Evolutionary conservation across 1,139 yeast genomes (phyloP), one percentile per base, ranked within the genome.

Genomic region (Lodderomyces elongisporus): DNA sequence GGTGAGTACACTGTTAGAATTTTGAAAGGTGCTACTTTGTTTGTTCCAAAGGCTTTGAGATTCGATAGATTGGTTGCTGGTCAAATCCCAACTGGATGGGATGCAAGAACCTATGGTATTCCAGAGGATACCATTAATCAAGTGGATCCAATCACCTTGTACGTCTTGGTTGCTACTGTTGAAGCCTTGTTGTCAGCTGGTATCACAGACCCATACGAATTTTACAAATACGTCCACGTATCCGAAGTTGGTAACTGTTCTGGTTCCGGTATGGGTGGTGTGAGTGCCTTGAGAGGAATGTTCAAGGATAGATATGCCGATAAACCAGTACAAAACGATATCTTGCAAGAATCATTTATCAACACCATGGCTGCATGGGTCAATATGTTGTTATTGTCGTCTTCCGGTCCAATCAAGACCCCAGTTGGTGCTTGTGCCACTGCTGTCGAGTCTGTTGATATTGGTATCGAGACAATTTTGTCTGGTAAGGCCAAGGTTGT

Each of bases 231-330:
- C 57, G 95, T 93, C 37, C 98, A 91, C 62, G 94, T 91, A 42
- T 88, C 97, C 33, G 97, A 91, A 66, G 89, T 91, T 49, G 98
- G 98, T 71, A 91, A 91, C 77, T 88, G 97, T 74, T 84, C 96
- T 34, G 98, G 98, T 71, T 88, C 97, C 38, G 98, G 98, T 78
- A 89, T 91, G 95, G 98, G 98, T 66, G 98, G 98, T 81, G 94
- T 89, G 47, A 62, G 83, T 50, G 98, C 98, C 37, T 69, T 91
- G 57, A 85, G 94, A 64, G 96, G 96, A 51, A 91, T 91, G 97
- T 91, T 88, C 73, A 88, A 77, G 66, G 96, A 89, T 59, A 81
- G 98, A 69, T 89, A 72, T 69, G 70, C 77, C 49, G 98, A 91
- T 58, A 74, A 73, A 62, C 96, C 95, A 39, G 96, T 89, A 38